Evolutionary conservation across 148 eudicot genomes (phyloP), one percentile per base, ranked within the genome.

Genomic region (Cornus kousa): DNA sequence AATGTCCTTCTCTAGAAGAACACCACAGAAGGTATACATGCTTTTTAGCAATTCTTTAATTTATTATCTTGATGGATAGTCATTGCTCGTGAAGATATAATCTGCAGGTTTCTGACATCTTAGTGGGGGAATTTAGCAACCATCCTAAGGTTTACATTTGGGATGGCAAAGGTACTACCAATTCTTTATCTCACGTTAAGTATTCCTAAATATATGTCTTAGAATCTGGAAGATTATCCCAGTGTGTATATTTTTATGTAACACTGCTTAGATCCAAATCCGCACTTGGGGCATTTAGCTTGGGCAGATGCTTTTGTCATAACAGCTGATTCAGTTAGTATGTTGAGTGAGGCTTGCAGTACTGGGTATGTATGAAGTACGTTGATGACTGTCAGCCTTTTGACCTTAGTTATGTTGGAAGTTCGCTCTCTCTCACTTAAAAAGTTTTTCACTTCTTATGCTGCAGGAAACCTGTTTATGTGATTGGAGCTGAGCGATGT

Each of bases 391-490:
- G 57, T 66, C 31, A 62, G 71, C 5, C 40, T 66, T 8, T 16
- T 39, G 22, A 13, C 7, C 46, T 31, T 72, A 14, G 74, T 79
- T 40, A 8, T 3, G 9, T 67, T 19, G 20, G 7, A 8, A 50
- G 31, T 71, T 43, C n/a, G 17, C 40, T n/a, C 17, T 62, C 5
- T 43, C 60, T 24, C 9, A 62, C 2, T 24, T 55, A n/a, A 67
- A 55, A 46, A 17, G 7, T 20, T 74, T n/a, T 80, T 16, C 8
- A 19, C n/a, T 23, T 10, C 20, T 74, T 80, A 35, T 77, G 76
- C 13, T 83, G 78, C 93, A 94, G 98, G 81, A 94, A 94, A 84
- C 98, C 98, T 80, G 98, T 94, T 73, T 94, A 94, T 87, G 98
- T 94, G 23, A 88, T 94, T 80, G 98, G 98, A 78, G 88, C 91